phyloP scores from a whole-genome alignment of 2,329 filamentous ascomycete genomes.

The Beauveria rudraprayagi region DNA sequence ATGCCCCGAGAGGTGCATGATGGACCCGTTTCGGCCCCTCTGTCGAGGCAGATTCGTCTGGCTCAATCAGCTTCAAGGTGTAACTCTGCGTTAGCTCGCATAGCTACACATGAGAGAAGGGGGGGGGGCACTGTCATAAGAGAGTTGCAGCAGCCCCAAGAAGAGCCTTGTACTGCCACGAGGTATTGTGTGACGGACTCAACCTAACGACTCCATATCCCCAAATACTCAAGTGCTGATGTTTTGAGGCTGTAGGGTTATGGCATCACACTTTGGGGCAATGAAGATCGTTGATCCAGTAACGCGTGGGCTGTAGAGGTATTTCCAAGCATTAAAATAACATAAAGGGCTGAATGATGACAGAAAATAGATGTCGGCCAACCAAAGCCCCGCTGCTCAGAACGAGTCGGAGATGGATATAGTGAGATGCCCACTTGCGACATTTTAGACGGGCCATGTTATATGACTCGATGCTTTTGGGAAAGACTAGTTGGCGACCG shows the following conservation, averaged over 20 bases:
- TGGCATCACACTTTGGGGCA: neutral
- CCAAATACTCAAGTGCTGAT: conserved; percentile 1
- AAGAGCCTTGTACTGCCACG: neutral
- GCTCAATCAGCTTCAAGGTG: neutral
- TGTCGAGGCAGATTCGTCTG: conserved; percentile 6
- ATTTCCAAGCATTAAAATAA: neutral
- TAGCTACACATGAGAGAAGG: too few species aligned
- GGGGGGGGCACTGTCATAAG: neutral
- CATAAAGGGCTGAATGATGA: neutral
- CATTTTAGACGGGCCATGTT: neutral
- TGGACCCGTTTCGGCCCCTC: conserved; percentile 1
- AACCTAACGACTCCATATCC: neutral
- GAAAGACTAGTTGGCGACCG: too few species aligned
- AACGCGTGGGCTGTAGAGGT: neutral
- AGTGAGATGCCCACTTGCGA: neutral
- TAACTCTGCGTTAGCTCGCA: neutral
- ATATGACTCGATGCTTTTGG: neutral
- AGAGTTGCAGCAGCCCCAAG: neutral
- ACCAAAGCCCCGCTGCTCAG: neutral
- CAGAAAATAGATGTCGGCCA: neutral
- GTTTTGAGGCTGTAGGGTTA: neutral
- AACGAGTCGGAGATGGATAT: neutral
- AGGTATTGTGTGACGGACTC: neutral
- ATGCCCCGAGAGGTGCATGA: neutral
- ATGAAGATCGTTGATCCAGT: neutral